A percentile compares a stretch with the other conserved stretches of the same genome.
Conservation (phyloP, 2,329 filamentous ascomycete genomes). For the Aspergillus eucalypticola region DNA sequence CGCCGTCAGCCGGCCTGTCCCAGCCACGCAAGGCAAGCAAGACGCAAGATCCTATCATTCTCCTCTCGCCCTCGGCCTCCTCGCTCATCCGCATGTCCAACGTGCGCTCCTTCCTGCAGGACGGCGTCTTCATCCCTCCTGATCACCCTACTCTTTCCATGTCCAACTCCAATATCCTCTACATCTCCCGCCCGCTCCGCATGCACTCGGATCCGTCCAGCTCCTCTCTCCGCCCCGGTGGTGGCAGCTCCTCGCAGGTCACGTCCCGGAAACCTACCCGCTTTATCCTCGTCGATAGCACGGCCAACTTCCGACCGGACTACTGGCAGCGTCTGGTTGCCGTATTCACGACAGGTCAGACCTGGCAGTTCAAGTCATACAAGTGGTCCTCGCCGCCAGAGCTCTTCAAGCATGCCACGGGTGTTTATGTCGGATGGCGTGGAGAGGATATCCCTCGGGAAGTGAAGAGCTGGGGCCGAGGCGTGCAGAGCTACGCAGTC, state of each 20-base stretch:
- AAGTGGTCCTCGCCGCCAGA: slow-evolving; percentile 90
- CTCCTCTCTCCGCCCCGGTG: slow-evolving; percentile 48
- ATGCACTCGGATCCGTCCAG: slow-evolving; percentile 42
- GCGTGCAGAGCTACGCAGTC: slow-evolving; percentile 75
- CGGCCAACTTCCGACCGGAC: slow-evolving; percentile 94
- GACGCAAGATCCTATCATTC: slow-evolving; percentile 80
- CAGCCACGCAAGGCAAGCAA: slow-evolving; percentile 48
- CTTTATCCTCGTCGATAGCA: slow-evolving; percentile 92
- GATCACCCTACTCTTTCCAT: slow-evolving; percentile 63
- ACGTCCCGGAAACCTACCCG: slow-evolving; percentile 65
- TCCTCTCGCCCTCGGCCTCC: slow-evolving; percentile 92
- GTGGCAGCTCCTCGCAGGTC: slow-evolving; percentile 47
- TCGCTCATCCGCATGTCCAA: slow-evolving; percentile 94
- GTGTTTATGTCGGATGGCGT: slow-evolving; percentile 88
- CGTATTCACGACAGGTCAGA: slow-evolving; percentile 95
- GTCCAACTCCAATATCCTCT: slow-evolving; percentile 74
- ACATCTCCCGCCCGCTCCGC: slow-evolving; percentile 76
- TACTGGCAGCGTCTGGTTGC: slow-evolving; percentile 96
- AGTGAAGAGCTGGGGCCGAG: slow-evolving; percentile 81
- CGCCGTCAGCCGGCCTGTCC: slow-evolving; percentile 41
- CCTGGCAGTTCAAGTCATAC: slow-evolving; percentile 98
- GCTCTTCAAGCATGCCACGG: slow-evolving; percentile 83
- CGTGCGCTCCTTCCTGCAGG: slow-evolving; percentile 88
- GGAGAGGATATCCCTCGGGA: slow-evolving; percentile 77
- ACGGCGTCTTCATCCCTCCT: slow-evolving; percentile 76